These are phyloP conservation scores for Zygoascus sp. DNA, from an alignment of 1,139 yeast species.

Conservation along the genomic window DNA sequence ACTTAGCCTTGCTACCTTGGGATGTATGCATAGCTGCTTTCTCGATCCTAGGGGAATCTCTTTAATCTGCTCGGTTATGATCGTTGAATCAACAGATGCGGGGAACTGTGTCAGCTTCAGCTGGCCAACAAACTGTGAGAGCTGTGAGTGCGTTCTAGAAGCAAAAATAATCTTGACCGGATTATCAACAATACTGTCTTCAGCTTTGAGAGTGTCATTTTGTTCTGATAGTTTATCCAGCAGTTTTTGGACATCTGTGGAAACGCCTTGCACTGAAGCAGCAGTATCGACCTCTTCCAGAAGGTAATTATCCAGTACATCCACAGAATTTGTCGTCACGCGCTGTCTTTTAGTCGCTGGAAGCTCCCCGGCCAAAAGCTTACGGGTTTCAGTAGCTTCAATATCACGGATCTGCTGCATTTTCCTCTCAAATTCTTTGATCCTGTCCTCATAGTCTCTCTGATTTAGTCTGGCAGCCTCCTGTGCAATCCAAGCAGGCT, in stretches of 20 bases:
- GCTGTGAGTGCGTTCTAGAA: constrained; percentile 89
- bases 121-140: constrained; percentile 77
- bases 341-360: constrained; percentile 11
- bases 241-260: constrained; percentile 21
- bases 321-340: constrained; percentile 8
- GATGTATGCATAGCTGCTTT: constrained; percentile 77
- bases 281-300: constrained; percentile 32
- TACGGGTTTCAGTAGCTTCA: neutral
- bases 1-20: constrained; percentile 47
- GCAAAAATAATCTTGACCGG: constrained; percentile 54
- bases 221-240: constrained; percentile 17
- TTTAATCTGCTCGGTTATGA: constrained; percentile 28
- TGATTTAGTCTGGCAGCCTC: constrained; percentile 29
- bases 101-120: constrained; percentile 59
- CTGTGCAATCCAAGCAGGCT: constrained; percentile 37
- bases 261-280: constrained; percentile 18
- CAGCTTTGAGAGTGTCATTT: neutral
- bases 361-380: neutral
- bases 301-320: constrained; percentile 35
- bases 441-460: constrained; percentile 32
- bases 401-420: constrained; percentile 16
- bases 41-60: constrained; percentile 55
- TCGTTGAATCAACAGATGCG: constrained; percentile 43
- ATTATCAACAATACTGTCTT: constrained; percentile 14
- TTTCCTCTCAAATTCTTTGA: constrained; percentile 22